Evolutionary conservation across 2,329 filamentous ascomycete genomes (phyloP).

Genomic region (Dothideomycetidae sp.): DNA sequence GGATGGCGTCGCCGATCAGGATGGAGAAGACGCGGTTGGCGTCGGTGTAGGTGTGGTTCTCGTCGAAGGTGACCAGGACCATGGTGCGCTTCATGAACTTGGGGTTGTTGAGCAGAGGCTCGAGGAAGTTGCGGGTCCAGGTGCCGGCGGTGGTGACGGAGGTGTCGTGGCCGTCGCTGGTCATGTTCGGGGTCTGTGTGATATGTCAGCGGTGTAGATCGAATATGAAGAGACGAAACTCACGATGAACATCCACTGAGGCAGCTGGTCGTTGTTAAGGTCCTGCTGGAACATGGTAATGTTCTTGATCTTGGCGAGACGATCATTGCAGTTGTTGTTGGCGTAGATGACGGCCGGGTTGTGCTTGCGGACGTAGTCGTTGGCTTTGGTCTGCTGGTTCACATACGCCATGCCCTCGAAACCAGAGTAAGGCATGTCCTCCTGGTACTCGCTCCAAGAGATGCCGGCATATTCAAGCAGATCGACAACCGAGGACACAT

Average conservation of each 20-base stretch:
- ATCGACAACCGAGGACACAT: constrained; percentile 28
- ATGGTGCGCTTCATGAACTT: constrained; percentile 66
- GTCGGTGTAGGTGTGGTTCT: constrained; percentile 53
- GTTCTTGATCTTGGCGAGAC: constrained; percentile 60
- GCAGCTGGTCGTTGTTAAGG: constrained; percentile 46
- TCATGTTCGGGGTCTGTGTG: constrained; percentile 49
- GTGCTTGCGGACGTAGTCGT: constrained; percentile 75
- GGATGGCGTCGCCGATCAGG: constrained; percentile 61
- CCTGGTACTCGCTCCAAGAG: constrained; percentile 52
- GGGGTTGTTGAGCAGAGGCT: constrained; percentile 52
- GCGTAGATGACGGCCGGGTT: constrained; percentile 53
- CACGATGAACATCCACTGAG: constrained; percentile 59
- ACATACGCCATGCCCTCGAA: constrained; percentile 50
- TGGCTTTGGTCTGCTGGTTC: constrained; percentile 50
- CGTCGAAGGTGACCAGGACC: constrained; percentile 64
- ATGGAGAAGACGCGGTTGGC: constrained; percentile 58
- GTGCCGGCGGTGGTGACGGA: constrained; percentile 52
- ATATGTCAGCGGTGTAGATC: constrained; percentile 8
- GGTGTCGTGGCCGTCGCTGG: constrained; percentile 61
- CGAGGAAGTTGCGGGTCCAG: constrained; percentile 55
- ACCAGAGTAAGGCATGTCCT: constrained; percentile 62
- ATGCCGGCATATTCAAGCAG: constrained; percentile 29
- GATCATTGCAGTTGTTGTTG: constrained; percentile 42
- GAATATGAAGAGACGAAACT: neutral
- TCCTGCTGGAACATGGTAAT: constrained; percentile 55